Conservation (phyloP, 176 grass and related monocot species). For the Zea mays region DNA sequence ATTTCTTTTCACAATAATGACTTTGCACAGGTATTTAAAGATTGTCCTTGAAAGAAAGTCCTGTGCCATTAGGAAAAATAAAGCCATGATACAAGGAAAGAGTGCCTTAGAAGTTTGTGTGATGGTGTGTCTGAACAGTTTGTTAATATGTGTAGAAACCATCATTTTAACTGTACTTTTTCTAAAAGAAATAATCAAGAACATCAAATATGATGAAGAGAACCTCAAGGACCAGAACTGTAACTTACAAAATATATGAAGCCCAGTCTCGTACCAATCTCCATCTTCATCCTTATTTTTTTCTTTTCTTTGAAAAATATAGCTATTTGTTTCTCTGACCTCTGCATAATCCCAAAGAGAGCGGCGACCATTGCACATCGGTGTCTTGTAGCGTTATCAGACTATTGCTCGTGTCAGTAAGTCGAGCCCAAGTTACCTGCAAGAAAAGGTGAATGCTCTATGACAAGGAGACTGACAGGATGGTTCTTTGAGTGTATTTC, state of each 20-base stretch:
- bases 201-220: neutral
- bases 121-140: neutral
- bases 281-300: conserved; percentile 96
- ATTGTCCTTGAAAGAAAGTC: conserved; percentile 1
- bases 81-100: neutral
- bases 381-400: too few relatives aligned
- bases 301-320: too few relatives aligned
- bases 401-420: too few relatives aligned
- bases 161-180: conserved; percentile 5
- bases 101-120: conserved; percentile 10
- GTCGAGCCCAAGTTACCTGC: too few relatives aligned
- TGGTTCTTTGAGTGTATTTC: too few relatives aligned
- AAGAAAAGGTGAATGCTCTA: too few relatives aligned
- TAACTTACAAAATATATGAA: conserved; percentile 97
- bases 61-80: neutral
- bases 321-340: too few relatives aligned
- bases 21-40: neutral
- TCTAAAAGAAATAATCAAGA: conserved; percentile 3
- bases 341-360: too few relatives aligned
- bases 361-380: too few relatives aligned
- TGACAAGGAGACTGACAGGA: too few relatives aligned
- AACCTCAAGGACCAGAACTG: neutral
- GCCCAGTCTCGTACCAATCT: conserved; percentile 96
- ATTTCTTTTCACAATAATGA: conserved; percentile 3
- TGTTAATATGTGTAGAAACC: conserved; percentile 9